These are phyloP conservation scores for Termitomyces sp. DNA, from an alignment of 1,284 basidiomycete genomes.

Conservation along the genomic window DNA sequence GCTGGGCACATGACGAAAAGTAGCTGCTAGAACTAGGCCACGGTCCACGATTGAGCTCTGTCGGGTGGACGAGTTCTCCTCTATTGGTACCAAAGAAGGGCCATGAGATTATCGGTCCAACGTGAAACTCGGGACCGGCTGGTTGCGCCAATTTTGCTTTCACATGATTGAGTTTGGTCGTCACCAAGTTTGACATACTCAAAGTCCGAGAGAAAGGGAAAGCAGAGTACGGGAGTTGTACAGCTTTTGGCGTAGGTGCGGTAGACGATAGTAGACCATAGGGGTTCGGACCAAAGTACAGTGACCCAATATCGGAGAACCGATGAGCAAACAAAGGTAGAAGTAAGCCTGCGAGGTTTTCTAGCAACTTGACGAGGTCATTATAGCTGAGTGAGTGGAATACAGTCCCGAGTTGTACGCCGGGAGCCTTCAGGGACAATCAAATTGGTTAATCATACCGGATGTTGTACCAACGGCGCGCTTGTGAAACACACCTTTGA, in stretches of 20 bases:
- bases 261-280: conserved; percentile 24
- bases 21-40: conserved; percentile 59
- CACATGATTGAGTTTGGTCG: conserved; percentile 13
- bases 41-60: conserved; percentile 70
- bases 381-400: conserved; percentile 64
- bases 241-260: conserved; percentile 35
- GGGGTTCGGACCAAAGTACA: conserved; percentile 54
- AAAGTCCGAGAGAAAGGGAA: conserved; percentile 39
- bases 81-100: conserved; percentile 80
- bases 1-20: conserved; percentile 54
- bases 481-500: conserved; percentile 52
- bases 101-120: conserved; percentile 81
- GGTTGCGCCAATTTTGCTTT: conserved; percentile 14
- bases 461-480: conserved; percentile 1
- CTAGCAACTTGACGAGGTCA: conserved; percentile 55
- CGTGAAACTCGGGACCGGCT: conserved; percentile 39
- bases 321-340: conserved; percentile 72
- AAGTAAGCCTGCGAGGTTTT: conserved; percentile 59
- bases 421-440: conserved; percentile 48
- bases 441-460: conserved; percentile 15
- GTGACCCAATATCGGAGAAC: conserved; percentile 65
- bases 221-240: conserved; percentile 30
- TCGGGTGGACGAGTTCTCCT: conserved; percentile 61
- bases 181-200: conserved; percentile 24
- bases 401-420: conserved; percentile 60